These are phyloP conservation scores for Alnus glutinosa DNA, from an alignment of 306 rosid genomes.

Conservation along the genomic window DNA sequence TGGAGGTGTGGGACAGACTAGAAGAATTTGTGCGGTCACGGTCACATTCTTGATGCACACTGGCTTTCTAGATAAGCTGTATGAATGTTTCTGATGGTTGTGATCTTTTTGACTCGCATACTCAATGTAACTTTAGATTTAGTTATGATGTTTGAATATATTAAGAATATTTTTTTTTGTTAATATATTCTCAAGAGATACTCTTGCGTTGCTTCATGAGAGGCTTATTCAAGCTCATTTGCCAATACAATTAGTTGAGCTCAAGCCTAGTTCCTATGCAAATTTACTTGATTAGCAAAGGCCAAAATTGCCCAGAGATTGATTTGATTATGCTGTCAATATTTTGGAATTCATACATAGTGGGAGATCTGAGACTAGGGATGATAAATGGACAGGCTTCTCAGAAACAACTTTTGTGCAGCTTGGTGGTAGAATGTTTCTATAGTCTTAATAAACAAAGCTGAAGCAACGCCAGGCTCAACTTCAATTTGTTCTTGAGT, in stretches of 20 bases:
- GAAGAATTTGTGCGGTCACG: slow-evolving; percentile 93
- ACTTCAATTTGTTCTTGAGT: not conserved
- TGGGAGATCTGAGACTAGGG: not conserved
- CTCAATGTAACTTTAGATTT: not conserved
- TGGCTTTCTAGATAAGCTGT: slow-evolving; percentile 15
- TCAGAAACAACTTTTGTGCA: not conserved
- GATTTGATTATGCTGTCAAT: not conserved
- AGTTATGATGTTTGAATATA: not conserved
- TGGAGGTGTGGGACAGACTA: slow-evolving; percentile 98
- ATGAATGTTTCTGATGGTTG: slow-evolving; percentile 14
- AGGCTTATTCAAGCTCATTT: not conserved
- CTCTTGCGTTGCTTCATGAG: not conserved
- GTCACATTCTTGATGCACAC: slow-evolving; percentile 71
- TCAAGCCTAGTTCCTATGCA: not conserved
- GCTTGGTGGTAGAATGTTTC: not conserved
- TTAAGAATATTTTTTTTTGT: not conserved
- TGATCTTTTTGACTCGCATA: not conserved
- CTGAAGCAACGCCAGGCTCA: not conserved
- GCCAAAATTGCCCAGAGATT: not conserved
- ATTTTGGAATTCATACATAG: not conserved
- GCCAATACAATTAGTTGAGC: not conserved
- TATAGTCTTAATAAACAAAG: not conserved
- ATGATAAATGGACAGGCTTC: not conserved
- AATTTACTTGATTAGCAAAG: not conserved
- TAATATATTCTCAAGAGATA: not conserved